Percentiles rank a stretch among this genome's conserved stretches.
phyloP scores from a whole-genome alignment of 257 asterid species.

The Fraxinus excelsior region DNA sequence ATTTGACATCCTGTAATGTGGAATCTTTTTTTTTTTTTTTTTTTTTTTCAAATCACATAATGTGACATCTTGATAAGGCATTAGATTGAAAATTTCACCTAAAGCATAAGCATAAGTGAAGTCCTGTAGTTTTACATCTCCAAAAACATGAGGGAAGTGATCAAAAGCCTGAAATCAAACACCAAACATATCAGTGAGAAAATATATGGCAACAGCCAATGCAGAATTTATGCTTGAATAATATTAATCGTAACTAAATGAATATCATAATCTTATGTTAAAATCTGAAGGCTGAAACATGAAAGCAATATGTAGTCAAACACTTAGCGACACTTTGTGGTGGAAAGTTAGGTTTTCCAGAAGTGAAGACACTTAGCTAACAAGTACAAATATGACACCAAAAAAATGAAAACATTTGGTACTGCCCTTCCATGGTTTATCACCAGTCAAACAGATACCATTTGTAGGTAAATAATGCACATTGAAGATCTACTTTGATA shows the following conservation, averaged over 20 bases:
- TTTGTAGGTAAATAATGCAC: not conserved
- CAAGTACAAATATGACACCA: not conserved
- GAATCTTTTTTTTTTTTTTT: too few species aligned
- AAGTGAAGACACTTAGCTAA: not conserved
- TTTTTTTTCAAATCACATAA: too few species aligned
- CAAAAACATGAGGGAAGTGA: constrained; percentile 39
- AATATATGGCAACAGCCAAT: not conserved
- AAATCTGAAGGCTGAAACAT: not conserved
- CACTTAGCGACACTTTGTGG: not conserved
- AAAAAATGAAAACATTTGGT: not conserved
- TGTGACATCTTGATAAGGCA: not conserved
- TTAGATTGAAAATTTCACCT: constrained; percentile 29
- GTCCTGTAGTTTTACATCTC: constrained; percentile 45
- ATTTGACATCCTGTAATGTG: not conserved
- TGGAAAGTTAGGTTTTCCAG: not conserved
- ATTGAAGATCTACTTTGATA: not conserved
- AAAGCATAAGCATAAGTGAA: constrained; percentile 68
- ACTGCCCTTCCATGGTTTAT: not conserved
- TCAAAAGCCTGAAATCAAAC: constrained; percentile 44
- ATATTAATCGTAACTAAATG: not conserved
- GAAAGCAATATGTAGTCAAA: not conserved
- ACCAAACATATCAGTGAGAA: not conserved
- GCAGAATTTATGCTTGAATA: not conserved
- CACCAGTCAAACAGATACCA: not conserved
- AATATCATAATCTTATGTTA: not conserved